Conservation (phyloP, 306 rosid species). For the Dalbergia oliveri region DNA sequence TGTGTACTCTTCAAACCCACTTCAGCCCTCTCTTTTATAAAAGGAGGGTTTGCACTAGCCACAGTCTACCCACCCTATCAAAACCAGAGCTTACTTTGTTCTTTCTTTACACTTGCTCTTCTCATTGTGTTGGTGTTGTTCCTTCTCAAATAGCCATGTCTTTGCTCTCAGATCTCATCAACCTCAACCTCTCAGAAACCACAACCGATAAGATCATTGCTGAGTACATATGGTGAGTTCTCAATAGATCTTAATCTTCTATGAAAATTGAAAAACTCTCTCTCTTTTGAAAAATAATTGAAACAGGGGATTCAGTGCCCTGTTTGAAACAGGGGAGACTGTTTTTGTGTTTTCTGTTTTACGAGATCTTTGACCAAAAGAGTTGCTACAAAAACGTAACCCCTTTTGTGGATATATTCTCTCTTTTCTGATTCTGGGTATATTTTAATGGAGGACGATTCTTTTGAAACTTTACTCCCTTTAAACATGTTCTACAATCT, state of each 20-base stretch:
- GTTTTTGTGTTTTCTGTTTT: constrained; percentile 36
- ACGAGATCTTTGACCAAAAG: not conserved
- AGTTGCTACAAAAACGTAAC: not conserved
- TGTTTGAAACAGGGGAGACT: constrained; percentile 42
- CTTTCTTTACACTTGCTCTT: not conserved
- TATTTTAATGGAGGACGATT: constrained; percentile 14
- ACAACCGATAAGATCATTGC: constrained; percentile 60
- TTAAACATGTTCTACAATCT: not conserved
- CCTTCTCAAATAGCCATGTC: constrained; percentile 40
- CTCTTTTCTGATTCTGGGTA: constrained; percentile 40
- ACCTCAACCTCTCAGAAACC: constrained; percentile 59
- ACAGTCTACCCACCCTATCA: not conserved
- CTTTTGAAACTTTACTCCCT: constrained; percentile 32
- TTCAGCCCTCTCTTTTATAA: not conserved
- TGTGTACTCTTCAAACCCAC: too few relatives aligned
- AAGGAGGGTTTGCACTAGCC: not conserved
- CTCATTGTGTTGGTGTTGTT: not conserved
- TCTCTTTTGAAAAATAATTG: not conserved
- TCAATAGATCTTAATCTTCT: not conserved
- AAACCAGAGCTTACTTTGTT: not conserved
- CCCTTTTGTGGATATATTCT: constrained; percentile 25
- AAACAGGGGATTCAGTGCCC: constrained; percentile 34
- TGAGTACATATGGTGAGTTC: constrained; percentile 76
- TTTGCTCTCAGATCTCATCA: constrained; percentile 61
- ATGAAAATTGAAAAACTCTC: not conserved